phyloP scores from a whole-genome alignment of 2,329 filamentous ascomycete genomes.

The Venturia effusa region DNA sequence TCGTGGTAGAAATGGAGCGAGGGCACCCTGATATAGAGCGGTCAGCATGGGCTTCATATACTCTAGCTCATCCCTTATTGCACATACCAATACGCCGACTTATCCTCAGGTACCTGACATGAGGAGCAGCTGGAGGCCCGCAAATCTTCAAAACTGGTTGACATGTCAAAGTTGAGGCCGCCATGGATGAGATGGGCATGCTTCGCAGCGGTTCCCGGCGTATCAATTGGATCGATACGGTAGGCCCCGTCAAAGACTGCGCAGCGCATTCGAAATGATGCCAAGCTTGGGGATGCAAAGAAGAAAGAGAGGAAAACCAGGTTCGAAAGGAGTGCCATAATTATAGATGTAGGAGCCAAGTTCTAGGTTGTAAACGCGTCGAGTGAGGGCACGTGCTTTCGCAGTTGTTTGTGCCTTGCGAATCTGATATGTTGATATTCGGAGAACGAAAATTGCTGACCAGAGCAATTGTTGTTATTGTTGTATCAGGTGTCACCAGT shows the following conservation, averaged over 20 bases:
- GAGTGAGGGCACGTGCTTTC: background rate
- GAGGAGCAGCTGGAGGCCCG: slow-evolving; percentile 60
- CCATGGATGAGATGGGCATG: slow-evolving; percentile 8
- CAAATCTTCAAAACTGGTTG: slow-evolving; percentile 48
- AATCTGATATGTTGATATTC: background rate
- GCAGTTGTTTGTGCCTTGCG: background rate
- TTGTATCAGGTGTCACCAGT: background rate
- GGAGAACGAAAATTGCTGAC: background rate
- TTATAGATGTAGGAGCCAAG: background rate
- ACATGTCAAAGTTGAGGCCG: slow-evolving; percentile 43
- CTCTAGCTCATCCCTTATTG: background rate
- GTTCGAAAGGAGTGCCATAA: slow-evolving; percentile 20
- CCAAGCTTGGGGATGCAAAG: background rate
- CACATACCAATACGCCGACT: slow-evolving; percentile 65
- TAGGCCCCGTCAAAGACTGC: background rate
- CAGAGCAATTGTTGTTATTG: background rate
- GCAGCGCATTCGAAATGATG: slow-evolving; percentile 7
- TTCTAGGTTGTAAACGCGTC: background rate
- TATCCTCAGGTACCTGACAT: slow-evolving; percentile 68
- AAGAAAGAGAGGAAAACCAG: slow-evolving; percentile 21
- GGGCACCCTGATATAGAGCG: slow-evolving; percentile 41
- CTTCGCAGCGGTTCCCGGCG: background rate
- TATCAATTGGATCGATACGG: slow-evolving; percentile 8
- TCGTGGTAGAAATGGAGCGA: slow-evolving; percentile 64
- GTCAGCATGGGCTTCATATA: background rate